phyloP scores from a whole-genome alignment of 2,329 filamentous ascomycete genomes.

The Neonectria punicea region DNA sequence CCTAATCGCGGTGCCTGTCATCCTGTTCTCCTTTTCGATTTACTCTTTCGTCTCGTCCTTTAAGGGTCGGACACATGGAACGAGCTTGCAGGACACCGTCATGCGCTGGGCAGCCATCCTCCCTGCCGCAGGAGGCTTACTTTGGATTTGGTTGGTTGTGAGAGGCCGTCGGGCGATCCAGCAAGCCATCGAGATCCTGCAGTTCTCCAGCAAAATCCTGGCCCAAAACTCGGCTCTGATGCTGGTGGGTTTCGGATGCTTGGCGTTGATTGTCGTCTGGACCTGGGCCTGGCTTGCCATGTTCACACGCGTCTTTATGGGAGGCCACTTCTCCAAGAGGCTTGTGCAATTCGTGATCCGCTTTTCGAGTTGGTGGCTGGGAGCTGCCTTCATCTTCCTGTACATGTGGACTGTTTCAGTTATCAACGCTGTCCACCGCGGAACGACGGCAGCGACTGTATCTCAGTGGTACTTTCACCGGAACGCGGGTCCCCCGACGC shows the following conservation, averaged over 20 bases:
- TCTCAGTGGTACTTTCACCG: slow-evolving; percentile 99
- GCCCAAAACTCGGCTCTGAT: slow-evolving; percentile 86
- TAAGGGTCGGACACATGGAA: slow-evolving; percentile 78
- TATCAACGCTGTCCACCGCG: slow-evolving; percentile 87
- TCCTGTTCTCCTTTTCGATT: slow-evolving; percentile 88
- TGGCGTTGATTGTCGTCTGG: slow-evolving; percentile 82
- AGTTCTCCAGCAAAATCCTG: slow-evolving; percentile 90
- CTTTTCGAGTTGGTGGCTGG: slow-evolving; percentile 92
- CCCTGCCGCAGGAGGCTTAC: slow-evolving; percentile 75
- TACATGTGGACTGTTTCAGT: slow-evolving; percentile 95
- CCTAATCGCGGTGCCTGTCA: slow-evolving; percentile 83
- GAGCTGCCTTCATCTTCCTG: slow-evolving; percentile 89
- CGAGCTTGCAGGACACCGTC: slow-evolving; percentile 82
- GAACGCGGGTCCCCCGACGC: slow-evolving; percentile 79
- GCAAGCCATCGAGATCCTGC: slow-evolving; percentile 87
- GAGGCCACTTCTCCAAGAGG: slow-evolving; percentile 79
- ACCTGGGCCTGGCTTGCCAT: slow-evolving; percentile 97
- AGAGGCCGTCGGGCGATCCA: slow-evolving; percentile 83
- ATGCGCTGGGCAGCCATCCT: slow-evolving; percentile 90
- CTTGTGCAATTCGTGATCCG: slow-evolving; percentile 80
- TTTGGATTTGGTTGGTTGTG: slow-evolving; percentile 87
- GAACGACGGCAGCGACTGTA: slow-evolving; percentile 92
- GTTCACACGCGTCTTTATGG: slow-evolving; percentile 95
- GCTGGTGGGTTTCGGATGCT: slow-evolving; percentile 81
- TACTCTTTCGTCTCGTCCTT: slow-evolving; percentile 94